phyloP scores from a whole-genome alignment of 176 grass and related monocot genomes.

The Carex cristatella region DNA sequence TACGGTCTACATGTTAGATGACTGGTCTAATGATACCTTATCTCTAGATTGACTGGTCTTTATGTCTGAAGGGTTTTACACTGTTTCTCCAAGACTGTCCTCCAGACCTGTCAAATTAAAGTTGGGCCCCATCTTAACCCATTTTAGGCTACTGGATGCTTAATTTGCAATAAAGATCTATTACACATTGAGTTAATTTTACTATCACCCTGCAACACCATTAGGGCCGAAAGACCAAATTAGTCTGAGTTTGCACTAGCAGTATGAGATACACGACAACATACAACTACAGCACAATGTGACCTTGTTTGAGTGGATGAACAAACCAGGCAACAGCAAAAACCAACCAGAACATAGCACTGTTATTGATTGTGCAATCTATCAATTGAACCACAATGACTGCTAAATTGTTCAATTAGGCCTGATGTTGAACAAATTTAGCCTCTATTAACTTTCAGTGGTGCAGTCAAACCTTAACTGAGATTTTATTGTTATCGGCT shows the following conservation, averaged over 20 bases:
- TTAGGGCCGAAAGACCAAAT: neutral
- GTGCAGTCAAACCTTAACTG: neutral
- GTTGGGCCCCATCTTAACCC: neutral
- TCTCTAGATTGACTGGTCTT: neutral
- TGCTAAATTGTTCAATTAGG: neutral
- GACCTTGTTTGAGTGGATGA: neutral
- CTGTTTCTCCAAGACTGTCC: neutral
- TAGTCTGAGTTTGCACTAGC: neutral
- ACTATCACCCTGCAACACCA: neutral
- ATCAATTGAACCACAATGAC: neutral
- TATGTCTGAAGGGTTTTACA: neutral
- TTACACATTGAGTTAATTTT: neutral
- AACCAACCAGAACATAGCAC: neutral
- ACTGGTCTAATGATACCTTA: neutral
- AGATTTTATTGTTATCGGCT: neutral
- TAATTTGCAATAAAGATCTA: neutral
- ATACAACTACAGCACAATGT: neutral
- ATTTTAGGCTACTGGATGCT: no score
- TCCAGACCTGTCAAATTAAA: neutral
- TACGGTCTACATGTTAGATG: slow-evolving; percentile 11
- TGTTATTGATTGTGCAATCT: neutral
- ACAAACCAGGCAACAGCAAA: neutral
- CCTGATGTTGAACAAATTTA: neutral
- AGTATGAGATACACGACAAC: neutral
- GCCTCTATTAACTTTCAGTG: neutral